Percentiles rank a stretch among this genome's conserved stretches.
phyloP scores from a whole-genome alignment of 2,329 filamentous ascomycete genomes.

The Sarocladium kiliense region DNA sequence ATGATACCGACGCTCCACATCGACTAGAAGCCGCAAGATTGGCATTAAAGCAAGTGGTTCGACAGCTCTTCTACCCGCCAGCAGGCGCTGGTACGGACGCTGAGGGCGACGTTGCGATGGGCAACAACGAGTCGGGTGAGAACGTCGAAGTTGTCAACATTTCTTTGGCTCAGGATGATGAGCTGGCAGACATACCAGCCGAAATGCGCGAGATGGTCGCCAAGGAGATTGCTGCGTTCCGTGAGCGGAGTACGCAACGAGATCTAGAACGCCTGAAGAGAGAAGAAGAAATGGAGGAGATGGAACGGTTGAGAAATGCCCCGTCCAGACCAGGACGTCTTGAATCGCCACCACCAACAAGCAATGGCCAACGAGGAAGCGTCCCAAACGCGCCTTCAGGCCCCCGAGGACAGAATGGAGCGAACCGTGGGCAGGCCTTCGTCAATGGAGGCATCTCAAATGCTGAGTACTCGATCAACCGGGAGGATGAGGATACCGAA shows the following conservation, averaged over 20 bases:
- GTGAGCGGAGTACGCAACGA: slow-evolving; percentile 81
- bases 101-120: slow-evolving; percentile 67
- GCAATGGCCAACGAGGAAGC: slow-evolving; percentile 28
- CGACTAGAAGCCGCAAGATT: slow-evolving; percentile 65
- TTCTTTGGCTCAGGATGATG: slow-evolving; percentile 80
- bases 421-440: slow-evolving; percentile 58
- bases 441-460: slow-evolving; percentile 72
- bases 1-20: slow-evolving; percentile 59
- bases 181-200: slow-evolving; percentile 88
- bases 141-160: slow-evolving; percentile 86
- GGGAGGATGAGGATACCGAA: slow-evolving; percentile 81
- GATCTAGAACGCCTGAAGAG: slow-evolving; percentile 82
- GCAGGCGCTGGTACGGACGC: slow-evolving; percentile 44
- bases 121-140: slow-evolving; percentile 55
- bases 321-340: slow-evolving; percentile 58
- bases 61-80: slow-evolving; percentile 66
- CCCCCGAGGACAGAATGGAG: slow-evolving; percentile 60
- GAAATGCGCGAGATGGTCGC: slow-evolving; percentile 96
- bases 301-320: slow-evolving; percentile 71
- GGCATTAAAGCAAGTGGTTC: slow-evolving; percentile 62
- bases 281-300: slow-evolving; percentile 89
- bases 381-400: slow-evolving; percentile 70
- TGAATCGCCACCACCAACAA: slow-evolving; percentile 58
- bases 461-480: slow-evolving; percentile 49
- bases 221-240: slow-evolving; percentile 88